Base-by-base conservation (phyloP, 208 protist species). In the Leishmania braziliensis region DNA sequence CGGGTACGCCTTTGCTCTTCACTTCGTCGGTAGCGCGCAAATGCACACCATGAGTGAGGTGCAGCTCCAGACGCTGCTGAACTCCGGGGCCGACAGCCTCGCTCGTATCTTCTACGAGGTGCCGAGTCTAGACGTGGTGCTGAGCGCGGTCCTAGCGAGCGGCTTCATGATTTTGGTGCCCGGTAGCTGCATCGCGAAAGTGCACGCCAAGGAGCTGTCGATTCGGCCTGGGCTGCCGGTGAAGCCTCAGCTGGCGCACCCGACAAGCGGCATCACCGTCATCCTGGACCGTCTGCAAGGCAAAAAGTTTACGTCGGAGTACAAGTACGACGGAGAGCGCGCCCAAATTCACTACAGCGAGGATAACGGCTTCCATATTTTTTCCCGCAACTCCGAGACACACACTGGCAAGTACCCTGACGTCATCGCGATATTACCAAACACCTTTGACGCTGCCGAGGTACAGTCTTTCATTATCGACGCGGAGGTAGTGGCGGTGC, bases 321-420 rank as follows among this genome's bases (percentile, higher is more conserved):
- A 99, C 89, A 99, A 99, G 89, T 99, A 99, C 86, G 99, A 99
- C 90, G 99, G 99, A 18, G 98, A 99, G 92, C 86, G 99, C 2
- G 98, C 97, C 16, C 98, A 99, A 89, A 97, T 98, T 80, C 97
- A 98, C 84, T 98, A 97, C 84, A 73, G 86, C 29, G 72, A 88
- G n/a, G 88, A 75, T 56, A 86, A 88, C 9, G 91, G 89, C 20
- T 92, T 99, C 83, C 86, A 93, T 39, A 99, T 99, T 23, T 99
- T 99, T 92, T 99, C 95, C 50, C 94, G 99, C 71, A 99, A 99
- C 83, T 95, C 98, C 0, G 99, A 99, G 86, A 97, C 99, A 73
- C 95, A 99, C 84, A 99, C 99, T 20, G 84, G 84, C 39, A 99
- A 99, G 89, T 99, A 99, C 82, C 99, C 99, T 5, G 99, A 99